Conservation (phyloP, 192 early-diverging fungal genomes). For the Podila verticillata region DNA sequence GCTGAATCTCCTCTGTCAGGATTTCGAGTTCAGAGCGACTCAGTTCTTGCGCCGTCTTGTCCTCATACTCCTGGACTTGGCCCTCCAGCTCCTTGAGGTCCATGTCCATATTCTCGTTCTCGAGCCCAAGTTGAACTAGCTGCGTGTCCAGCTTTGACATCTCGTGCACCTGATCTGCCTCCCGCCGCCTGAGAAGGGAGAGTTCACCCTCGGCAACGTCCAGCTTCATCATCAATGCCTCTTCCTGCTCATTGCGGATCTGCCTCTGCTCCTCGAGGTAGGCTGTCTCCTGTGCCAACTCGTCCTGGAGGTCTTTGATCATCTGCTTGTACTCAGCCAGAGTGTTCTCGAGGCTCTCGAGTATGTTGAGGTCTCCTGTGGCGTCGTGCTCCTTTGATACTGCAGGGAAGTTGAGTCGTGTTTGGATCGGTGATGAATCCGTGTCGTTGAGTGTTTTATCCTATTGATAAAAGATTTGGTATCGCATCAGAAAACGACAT, state of each 20-base stretch:
- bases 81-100: background rate
- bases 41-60: conserved; percentile 9
- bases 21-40: conserved; percentile 3
- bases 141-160: conserved; percentile 7
- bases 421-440: background rate
- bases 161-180: conserved; percentile 6
- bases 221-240: background rate
- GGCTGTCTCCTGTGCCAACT: background rate
- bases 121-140: background rate
- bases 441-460: background rate
- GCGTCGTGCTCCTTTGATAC: background rate
- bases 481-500: too few species aligned
- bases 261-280: background rate
- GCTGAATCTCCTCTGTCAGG: background rate
- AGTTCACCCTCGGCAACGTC: background rate
- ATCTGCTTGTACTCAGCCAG: conserved; percentile 16
- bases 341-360: conserved; percentile 1
- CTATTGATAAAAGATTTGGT: background rate
- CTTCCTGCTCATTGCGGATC: background rate
- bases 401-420: background rate
- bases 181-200: background rate
- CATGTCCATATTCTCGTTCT: conserved; percentile 4
- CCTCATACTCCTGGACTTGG: conserved; percentile 6
- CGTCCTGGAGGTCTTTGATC: background rate
- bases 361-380: background rate